Percentiles rank a stretch among this genome's conserved stretches.
Evolutionary conservation across 345 rosid species (phyloP).

Genomic region (Microthlaspi erraticum): DNA sequence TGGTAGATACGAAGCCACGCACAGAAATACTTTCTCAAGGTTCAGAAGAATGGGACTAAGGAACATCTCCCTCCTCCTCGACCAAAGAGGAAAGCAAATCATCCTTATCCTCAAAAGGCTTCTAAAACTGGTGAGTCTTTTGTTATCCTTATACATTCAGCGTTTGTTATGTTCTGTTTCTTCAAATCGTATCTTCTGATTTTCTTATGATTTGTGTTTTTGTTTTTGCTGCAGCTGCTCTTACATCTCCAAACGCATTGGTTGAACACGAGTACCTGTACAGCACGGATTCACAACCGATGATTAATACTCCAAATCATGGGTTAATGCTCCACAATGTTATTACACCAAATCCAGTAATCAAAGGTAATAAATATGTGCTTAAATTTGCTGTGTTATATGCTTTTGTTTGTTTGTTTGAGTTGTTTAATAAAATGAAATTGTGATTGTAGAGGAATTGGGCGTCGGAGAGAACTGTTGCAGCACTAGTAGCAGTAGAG

Average conservation of each 20-base stretch:
- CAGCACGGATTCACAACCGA: constrained; percentile 53
- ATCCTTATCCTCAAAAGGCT: constrained; percentile 94
- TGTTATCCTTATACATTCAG: constrained; percentile 20
- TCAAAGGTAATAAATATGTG: constrained; percentile 48
- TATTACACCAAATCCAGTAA: constrained; percentile 34
- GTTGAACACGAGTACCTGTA: constrained; percentile 54
- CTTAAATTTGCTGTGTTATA: background rate
- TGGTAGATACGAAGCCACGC: constrained; percentile 95
- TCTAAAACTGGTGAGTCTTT: constrained; percentile 59
- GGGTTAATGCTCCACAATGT: background rate
- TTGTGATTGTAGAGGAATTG: constrained; percentile 32
- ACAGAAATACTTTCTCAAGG: constrained; percentile 90
- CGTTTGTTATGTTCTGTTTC: background rate
- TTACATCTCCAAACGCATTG: constrained; percentile 50
- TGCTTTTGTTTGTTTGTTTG: constrained; percentile 16
- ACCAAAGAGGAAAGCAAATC: constrained; percentile 92
- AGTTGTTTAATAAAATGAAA: constrained; percentile 13
- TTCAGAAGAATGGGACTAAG: constrained; percentile 85
- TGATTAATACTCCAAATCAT: constrained; percentile 3
- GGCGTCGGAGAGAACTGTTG: constrained; percentile 40
- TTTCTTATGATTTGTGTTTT: constrained; percentile 19
- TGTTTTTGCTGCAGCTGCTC: constrained; percentile 46
- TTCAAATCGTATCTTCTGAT: constrained; percentile 12
- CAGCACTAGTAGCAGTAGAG: constrained; percentile 47
- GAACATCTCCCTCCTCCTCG: constrained; percentile 97